phyloP scores from a whole-genome alignment of 208 protist species.

The Acanthamoeba triangularis region DNA sequence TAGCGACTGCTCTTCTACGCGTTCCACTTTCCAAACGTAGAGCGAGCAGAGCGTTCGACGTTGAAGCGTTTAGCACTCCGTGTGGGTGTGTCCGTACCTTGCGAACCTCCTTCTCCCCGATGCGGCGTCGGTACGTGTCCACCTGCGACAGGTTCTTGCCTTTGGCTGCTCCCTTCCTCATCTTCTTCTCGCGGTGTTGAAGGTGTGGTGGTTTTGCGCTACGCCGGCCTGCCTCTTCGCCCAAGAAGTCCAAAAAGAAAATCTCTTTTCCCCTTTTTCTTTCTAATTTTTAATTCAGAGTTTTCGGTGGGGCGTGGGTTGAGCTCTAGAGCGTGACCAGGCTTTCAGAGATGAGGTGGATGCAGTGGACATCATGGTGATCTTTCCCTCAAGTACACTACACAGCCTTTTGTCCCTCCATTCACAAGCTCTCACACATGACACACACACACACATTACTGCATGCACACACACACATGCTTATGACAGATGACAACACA shows the following conservation, averaged over 20 bases:
- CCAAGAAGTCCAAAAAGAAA: not conserved
- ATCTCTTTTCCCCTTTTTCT: too few relatives aligned
- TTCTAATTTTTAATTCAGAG: too few relatives aligned
- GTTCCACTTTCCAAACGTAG: not conserved
- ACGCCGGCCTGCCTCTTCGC: not conserved
- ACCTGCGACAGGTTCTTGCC: conserved; percentile 2
- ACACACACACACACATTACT: not conserved
- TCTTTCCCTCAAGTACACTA: not conserved
- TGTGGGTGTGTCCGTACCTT: not conserved
- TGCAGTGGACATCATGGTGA: conserved; percentile 8
- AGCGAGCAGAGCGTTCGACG: not conserved
- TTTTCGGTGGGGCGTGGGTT: too few relatives aligned
- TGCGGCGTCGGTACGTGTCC: conserved; percentile 32
- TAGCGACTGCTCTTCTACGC: too few relatives aligned
- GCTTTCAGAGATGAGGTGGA: not conserved
- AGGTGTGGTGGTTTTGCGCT: not conserved
- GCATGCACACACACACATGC: not conserved
- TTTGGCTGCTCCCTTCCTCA: not conserved
- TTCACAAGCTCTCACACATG: too few relatives aligned
- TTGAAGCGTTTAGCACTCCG: not conserved
- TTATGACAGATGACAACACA: not conserved
- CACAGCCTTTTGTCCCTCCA: not conserved
- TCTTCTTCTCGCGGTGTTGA: not conserved
- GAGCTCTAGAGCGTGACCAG: not conserved
- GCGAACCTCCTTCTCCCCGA: conserved; percentile 37